Evolutionary conservation across 257 asterid species (phyloP), one percentile per base, ranked within the genome.

Genomic region (Petunia axillaris): DNA sequence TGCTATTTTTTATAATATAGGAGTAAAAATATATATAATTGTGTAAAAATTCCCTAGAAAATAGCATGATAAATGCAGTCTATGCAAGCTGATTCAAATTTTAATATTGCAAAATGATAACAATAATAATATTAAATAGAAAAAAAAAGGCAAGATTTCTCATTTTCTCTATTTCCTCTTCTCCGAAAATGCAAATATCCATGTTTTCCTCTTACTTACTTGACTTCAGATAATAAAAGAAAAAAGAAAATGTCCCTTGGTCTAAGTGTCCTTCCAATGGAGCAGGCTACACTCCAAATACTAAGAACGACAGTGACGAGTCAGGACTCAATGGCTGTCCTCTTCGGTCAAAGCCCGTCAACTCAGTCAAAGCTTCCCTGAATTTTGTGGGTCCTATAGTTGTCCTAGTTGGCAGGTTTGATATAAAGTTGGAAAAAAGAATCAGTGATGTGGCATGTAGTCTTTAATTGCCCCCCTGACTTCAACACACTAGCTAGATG

Each of bases 281-380:
- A 66, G 83, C 94, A 89, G 90, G 91, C 91, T 83, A 85, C 79
- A 83, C 89, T 89, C 93, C 93, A 89, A 88, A 82, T 73, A 83
- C 85, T 65, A 79, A 84, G 87, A 83, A 83, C 87, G 95, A 91
- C 85, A 79, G 84, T 78, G 92, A 84, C 86, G 85, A 75, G 84
- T 87, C 88, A 83, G 87, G 80, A 35, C 86, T 89, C 81, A 81
- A 3, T 50, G 79, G 75, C 85, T 84, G 90, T 88, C 91, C 87
- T 83, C 65, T 37, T 60, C 77, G 86, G 90, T 88, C 92, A 88
- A 89, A 87, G 79, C 16, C 77, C 37, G 75, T 48, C 78, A 62
- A 70, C 5, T 16, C 84, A 54, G 95, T 89, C 93, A 91, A 88
- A 87, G 87, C 3, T 16, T 64, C 68, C 43, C 60, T 70, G 82